Base-by-base conservation (phyloP, 1,284 basidiomycete genomes). In the Pulchroboletus neoregius region DNA sequence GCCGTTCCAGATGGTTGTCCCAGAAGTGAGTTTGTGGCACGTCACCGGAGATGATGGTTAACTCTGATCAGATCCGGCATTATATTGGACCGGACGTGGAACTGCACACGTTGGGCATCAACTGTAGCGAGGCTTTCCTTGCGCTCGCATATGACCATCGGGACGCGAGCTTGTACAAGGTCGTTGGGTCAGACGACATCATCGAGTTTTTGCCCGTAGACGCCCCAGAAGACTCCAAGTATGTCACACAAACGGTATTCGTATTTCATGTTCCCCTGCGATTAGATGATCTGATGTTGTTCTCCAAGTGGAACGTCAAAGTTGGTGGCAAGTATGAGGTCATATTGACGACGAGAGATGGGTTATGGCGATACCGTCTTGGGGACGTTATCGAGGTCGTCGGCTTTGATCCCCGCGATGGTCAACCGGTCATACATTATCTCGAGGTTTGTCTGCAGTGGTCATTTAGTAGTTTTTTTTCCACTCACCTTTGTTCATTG, bases 361-460 rank as follows among this genome's bases (percentile, higher is more conserved):
- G 58, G n/a, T 34, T 62, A 3, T 63, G 57, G 58, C 45, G 62
- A 32, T 65, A 65, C 34, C 50, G 46, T 16, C 50, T 63, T 8
- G 61, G 48, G 10, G 54, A 63, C 18, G 10, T 62, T 15, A n/a
- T 61, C 6, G 47, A 60, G 4, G 31, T 52, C 10, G 34, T 46
- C 2, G 59, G 61, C 2, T 65, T 65, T 42, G 50, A 53, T 35
- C 49, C 53, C n/a, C 43, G 51, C 7, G 50, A 55, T 26, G 62
- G 56, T 2, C 58, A 63, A 37, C 50, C 48, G 4, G 26, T 57
- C 28, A 52, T 61, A 39, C 56, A 39, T 36, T 57, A 60, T 42
- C 13, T 59, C 10, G 54, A 58, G 58, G 58, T 59, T 37, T 40
- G 47, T 47, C 20, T 2, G 16, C n/a, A 16, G 1, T 37, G 2